Conservation (phyloP, 805 yeast genomes). For the Komagataella kurtzmanii region DNA sequence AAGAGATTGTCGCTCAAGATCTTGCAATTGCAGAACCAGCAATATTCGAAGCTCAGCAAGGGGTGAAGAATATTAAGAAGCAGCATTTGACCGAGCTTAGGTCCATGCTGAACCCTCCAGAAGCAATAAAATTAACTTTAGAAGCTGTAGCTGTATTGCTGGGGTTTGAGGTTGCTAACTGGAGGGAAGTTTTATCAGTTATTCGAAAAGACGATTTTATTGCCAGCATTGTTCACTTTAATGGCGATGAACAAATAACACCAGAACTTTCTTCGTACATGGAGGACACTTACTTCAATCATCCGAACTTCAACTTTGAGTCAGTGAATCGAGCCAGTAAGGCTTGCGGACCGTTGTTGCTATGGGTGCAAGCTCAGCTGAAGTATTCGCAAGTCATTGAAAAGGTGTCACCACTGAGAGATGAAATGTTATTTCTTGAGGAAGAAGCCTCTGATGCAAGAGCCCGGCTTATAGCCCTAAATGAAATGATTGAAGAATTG, state of each 20-base stretch:
- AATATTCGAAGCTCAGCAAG: slow-evolving; percentile 68
- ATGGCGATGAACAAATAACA: slow-evolving; percentile 47
- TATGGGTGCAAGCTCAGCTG: slow-evolving; percentile 88
- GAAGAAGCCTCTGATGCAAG: slow-evolving; percentile 43
- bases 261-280: slow-evolving; percentile 38
- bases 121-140: slow-evolving; percentile 68
- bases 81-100: slow-evolving; percentile 83
- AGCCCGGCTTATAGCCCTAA: slow-evolving; percentile 62
- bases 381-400: slow-evolving; percentile 60
- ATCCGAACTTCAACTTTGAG: slow-evolving; percentile 55
- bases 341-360: slow-evolving; percentile 85
- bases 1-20: slow-evolving; percentile 42
- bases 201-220: slow-evolving; percentile 83
- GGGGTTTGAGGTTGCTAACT: slow-evolving; percentile 49
- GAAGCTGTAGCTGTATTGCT: slow-evolving; percentile 81
- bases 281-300: slow-evolving; percentile 44
- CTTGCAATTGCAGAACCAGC: slow-evolving; percentile 77
- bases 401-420: slow-evolving; percentile 57
- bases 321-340: slow-evolving; percentile 80
- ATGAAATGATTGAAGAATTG: slow-evolving; percentile 69
- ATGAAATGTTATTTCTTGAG: slow-evolving; percentile 52
- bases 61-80: slow-evolving; percentile 87
- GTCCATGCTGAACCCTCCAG: slow-evolving; percentile 86
- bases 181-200: slow-evolving; percentile 79
- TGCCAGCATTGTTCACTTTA: slow-evolving; percentile 49